Base-by-base conservation (phyloP, 2,329 filamentous ascomycete species). In the Sporothrix schenckii region DNA sequence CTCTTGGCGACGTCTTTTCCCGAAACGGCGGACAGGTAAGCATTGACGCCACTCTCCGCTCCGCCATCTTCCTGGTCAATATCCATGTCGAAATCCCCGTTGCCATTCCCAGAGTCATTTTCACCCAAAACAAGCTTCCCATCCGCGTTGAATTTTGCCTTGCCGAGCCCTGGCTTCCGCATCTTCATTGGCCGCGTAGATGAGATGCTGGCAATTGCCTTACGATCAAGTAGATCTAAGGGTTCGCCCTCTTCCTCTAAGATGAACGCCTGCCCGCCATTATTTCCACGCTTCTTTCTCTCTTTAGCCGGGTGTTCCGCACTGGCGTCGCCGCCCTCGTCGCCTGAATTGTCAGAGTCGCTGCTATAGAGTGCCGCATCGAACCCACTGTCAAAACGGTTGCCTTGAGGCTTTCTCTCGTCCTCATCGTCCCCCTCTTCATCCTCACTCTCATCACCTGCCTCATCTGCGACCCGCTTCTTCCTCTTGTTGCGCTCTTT, bases 181-280 rank as follows among this genome's bases (percentile, higher is more conserved):
- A n/a, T 83, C 86, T 78, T 85, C 88, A 54, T 81, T 86, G 94
- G 94, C 79, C 93, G 94, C 13, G 93, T 97, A 5, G 92, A 92
- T 2, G 94, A 97, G 76, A 99, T 97, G 78, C 93, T 95, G 69
- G 93, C 94, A 54, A 99, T 87, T 10, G 94, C 93, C 78, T 90
- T 91, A 72, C 92, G 91, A 77, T 95, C 94, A 19, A 99, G 87
- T 60, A 99, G 87, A 82, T 99, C 95, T 54, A 99, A 89, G 1
- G 95, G 95, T 79, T 98, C 95, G 76, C 97, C 92, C 71, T 96
- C 93, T 72, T 96, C 92, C 82, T 98, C 94, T 72, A 97, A 87
- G 75, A 99, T 98, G 80, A 95, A 99, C 0, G 91, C 88, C 76
- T 88, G 89, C 76, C 86, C 86, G 54, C 86, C 87, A 79, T 88